A percentile compares a stretch with the other conserved stretches of the same genome.
Evolutionary conservation across 1,284 basidiomycete species (phyloP).

Genomic region (Malassezia pachydermatis): DNA sequence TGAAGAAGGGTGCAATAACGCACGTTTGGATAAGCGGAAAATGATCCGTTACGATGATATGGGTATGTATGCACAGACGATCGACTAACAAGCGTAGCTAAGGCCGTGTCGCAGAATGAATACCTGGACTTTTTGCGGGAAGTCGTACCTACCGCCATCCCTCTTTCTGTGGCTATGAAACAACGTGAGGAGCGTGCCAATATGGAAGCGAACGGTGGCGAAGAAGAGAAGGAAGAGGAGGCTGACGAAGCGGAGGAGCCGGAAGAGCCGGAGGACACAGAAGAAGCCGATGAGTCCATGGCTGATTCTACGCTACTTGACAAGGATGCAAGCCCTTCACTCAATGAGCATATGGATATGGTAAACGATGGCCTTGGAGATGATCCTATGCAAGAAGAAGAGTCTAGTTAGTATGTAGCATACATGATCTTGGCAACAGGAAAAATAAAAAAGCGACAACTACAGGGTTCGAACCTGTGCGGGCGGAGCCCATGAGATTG

Average conservation of each 20-base stretch:
- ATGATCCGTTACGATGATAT: slow-evolving; percentile 35
- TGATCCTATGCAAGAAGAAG: neutral
- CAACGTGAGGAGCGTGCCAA: slow-evolving; percentile 20
- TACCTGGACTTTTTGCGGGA: slow-evolving; percentile 30
- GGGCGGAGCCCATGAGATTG: slow-evolving; percentile 25
- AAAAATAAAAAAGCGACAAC: slow-evolving; percentile 21
- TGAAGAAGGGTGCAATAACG: slow-evolving; percentile 33
- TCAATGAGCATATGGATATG: neutral
- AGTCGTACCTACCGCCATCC: slow-evolving; percentile 26
- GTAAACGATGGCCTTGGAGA: neutral
- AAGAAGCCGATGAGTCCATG: neutral
- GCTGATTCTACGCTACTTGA: neutral
- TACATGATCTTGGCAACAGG: too few relatives aligned
- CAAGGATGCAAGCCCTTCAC: too few relatives aligned
- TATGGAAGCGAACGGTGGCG: neutral
- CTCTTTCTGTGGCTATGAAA: slow-evolving; percentile 26
- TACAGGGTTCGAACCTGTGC: slow-evolving; percentile 27
- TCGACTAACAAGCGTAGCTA: slow-evolving; percentile 9
- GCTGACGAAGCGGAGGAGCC: slow-evolving; percentile 4
- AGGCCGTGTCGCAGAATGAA: slow-evolving; percentile 31
- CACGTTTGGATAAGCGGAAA: slow-evolving; percentile 33
- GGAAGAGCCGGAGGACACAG: neutral
- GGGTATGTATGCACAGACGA: slow-evolving; percentile 10
- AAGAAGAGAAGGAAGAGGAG: slow-evolving; percentile 5
- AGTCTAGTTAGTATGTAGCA: neutral